Conservation (phyloP, 2,329 filamentous ascomycete genomes). For the Sordariomycetes sp. region DNA sequence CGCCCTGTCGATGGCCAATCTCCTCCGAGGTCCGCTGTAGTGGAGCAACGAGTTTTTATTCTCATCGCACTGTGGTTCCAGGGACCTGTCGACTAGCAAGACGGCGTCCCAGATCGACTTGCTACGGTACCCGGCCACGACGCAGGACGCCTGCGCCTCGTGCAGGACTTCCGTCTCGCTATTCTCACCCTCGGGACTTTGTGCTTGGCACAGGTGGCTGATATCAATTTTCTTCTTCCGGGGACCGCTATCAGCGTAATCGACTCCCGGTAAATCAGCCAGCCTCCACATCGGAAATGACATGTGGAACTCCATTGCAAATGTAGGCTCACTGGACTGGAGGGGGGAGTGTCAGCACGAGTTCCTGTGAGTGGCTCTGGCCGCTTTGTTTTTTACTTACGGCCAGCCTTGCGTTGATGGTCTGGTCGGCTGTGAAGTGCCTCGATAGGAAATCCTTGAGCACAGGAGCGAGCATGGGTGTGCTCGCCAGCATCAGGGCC, state of each 20-base stretch:
- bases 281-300: background rate
- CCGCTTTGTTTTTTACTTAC: background rate
- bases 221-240: background rate
- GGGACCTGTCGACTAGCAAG: background rate
- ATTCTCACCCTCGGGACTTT: background rate
- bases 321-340: background rate
- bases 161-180: background rate
- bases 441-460: background rate
- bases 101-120: background rate
- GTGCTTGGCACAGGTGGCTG: background rate
- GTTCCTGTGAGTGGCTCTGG: background rate
- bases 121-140: background rate
- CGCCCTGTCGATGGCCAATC: too few species aligned
- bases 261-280: background rate
- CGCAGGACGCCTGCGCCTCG: background rate
- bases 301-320: background rate
- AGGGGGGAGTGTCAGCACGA: background rate
- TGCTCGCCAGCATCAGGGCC: background rate
- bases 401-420: background rate
- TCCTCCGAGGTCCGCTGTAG: background rate
- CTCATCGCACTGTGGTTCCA: background rate
- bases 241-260: background rate
- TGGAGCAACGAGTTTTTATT: too few species aligned
- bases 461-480: background rate
- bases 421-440: background rate